phyloP scores from a whole-genome alignment of 495 filamentous ascomycete genomes.

The Neurospora sp. region DNA sequence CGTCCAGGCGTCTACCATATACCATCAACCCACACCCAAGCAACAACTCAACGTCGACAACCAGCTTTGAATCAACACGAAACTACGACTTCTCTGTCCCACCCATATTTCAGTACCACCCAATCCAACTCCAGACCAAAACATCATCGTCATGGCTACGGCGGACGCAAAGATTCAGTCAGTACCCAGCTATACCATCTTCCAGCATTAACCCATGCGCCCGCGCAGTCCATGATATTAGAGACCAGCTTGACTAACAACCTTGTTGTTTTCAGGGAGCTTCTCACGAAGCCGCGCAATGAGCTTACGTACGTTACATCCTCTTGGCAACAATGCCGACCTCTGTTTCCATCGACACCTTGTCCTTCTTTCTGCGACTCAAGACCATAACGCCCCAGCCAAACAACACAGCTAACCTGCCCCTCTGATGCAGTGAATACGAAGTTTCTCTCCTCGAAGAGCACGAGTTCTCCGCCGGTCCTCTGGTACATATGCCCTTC shows the following conservation, averaged over 20 bases:
- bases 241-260: background rate
- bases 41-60: background rate
- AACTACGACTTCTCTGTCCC: background rate
- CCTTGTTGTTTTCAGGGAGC: slow-evolving; percentile 44
- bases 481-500: slow-evolving; percentile 29
- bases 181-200: background rate
- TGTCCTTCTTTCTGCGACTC: background rate
- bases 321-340: background rate
- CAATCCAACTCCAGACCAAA: background rate
- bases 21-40: background rate
- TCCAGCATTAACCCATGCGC: background rate
- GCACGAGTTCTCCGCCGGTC: slow-evolving; percentile 75
- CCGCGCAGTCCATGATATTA: background rate
- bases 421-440: slow-evolving; percentile 52
- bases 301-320: slow-evolving; percentile 64
- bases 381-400: background rate
- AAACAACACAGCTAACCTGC: background rate
- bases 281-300: slow-evolving; percentile 66
- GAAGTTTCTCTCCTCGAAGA: slow-evolving; percentile 82
- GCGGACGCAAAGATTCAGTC: background rate
- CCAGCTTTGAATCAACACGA: background rate
- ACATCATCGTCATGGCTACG: background rate
- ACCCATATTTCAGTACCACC: background rate
- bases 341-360: background rate
- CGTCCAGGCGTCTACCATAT: background rate